phyloP scores from a whole-genome alignment of 2,329 filamentous ascomycete genomes.

The Diaporthe helianthi region DNA sequence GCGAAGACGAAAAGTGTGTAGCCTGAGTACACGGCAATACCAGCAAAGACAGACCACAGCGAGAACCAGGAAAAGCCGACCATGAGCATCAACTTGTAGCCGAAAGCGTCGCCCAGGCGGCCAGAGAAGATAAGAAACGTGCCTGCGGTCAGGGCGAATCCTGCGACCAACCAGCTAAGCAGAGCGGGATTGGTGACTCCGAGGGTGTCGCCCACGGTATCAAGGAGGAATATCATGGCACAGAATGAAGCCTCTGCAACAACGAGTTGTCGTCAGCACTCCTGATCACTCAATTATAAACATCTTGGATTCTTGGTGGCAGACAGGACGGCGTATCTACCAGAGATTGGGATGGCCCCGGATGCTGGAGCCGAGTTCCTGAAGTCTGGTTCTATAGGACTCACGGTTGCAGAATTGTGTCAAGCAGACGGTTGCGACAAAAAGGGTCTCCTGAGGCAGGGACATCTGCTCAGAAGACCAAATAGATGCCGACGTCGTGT shows the following conservation, averaged over 20 bases:
- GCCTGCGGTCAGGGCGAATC: constrained; percentile 52
- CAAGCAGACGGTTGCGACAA: constrained; percentile 35
- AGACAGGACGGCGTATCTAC: not conserved
- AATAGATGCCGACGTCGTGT: constrained; percentile 12
- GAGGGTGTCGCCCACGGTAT: constrained; percentile 53
- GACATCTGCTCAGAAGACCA: constrained; percentile 34
- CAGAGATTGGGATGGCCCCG: no score
- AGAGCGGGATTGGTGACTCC: constrained; percentile 46
- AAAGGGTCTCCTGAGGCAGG: constrained; percentile 34
- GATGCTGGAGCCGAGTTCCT: no score
- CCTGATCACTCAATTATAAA: no score
- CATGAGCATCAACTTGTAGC: constrained; percentile 53
- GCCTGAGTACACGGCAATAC: constrained; percentile 44
- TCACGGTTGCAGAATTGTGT: constrained; percentile 37
- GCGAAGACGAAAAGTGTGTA: constrained; percentile 52
- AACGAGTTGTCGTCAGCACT: not conserved
- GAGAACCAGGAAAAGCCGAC: constrained; percentile 52
- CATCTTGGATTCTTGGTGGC: no score
- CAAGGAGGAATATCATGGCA: constrained; percentile 42
- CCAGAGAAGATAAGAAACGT: constrained; percentile 56
- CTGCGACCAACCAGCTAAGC: constrained; percentile 54
- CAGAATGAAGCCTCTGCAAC: constrained; percentile 34
- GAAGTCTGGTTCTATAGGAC: no score
- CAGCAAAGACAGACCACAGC: constrained; percentile 48
- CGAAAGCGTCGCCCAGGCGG: constrained; percentile 54